Base-by-base conservation (phyloP, 177 flowering plant species). In the Tripterygium wilfordii region DNA sequence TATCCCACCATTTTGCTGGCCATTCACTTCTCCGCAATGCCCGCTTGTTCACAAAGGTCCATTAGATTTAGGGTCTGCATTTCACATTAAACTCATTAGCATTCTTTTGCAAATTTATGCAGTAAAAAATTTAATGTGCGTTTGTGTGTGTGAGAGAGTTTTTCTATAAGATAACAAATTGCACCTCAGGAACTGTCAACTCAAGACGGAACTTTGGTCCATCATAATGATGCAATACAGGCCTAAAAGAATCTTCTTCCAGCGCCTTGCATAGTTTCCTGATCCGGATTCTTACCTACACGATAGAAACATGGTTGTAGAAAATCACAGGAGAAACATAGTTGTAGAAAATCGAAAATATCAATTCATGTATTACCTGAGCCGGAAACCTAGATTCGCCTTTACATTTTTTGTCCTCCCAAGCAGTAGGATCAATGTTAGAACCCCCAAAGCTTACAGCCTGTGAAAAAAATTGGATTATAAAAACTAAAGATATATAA, bases 361-460 rank as follows among this genome's bases (percentile, higher is more conserved):
- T 16, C 13, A 31, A 3, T 37, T 2, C 1, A 24, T 14, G 26
- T 32, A 13, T 56, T 63, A 82, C 90, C 84, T 83, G 90, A 31
- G 86, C 86, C 61, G 90, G 90, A 60, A 83, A 83, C 63, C 90
- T 76, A 7, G 90, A 83, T 53, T 83, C 90, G 8, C 86, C 86
- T 70, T 69, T 76, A 56, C 82, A 78, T 48, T 83, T 80, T 61
- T 80, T 80, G 55, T 83, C 90, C 55, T 83, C 86, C 86, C 86
- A 78, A n/a, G 90, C 90, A 62, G 82, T 77, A n/a, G 82, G 79
- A 63, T 83, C 90, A 30, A 83, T 83, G 71, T 83, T 83, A 21
- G 90, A 75, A 54, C 90, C 90, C 14, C 90, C 90, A 69, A 83
- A 83, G 40, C 70, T 67, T 31, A 74, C 49, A 30, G 90, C 90